These are phyloP conservation scores for Rachicladosporium sp. DNA, from an alignment of 2,329 filamentous ascomycete species.

Conservation along the genomic window DNA sequence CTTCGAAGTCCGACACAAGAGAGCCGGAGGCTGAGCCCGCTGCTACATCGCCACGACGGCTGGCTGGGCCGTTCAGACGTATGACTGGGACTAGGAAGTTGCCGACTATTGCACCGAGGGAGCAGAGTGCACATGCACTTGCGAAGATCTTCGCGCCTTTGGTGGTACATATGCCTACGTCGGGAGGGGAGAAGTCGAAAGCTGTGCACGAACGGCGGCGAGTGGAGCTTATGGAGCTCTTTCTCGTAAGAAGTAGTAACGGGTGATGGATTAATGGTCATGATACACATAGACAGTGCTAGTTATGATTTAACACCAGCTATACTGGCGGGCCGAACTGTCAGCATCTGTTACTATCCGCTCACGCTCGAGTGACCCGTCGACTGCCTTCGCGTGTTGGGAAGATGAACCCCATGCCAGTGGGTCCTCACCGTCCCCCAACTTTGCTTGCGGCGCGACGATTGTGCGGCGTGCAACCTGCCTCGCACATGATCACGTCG, in stretches of 20 bases:
- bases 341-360: too few relatives aligned
- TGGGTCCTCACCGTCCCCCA: too few relatives aligned
- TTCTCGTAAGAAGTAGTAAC: conserved; percentile 35
- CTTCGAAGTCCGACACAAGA: conserved; percentile 23
- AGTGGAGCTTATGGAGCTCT: conserved; percentile 56
- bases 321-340: too few relatives aligned
- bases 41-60: conserved; percentile 24
- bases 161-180: conserved; percentile 43
- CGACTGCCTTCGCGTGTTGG: background rate
- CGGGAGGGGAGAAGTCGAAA: conserved; percentile 44
- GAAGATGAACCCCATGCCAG: too few relatives aligned
- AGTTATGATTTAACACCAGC: too few relatives aligned
- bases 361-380: too few relatives aligned
- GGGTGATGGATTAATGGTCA: background rate
- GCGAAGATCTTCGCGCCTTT: conserved; percentile 53
- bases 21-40: conserved; percentile 12
- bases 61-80: conserved; percentile 18
- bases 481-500: too few relatives aligned
- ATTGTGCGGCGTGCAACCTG: too few relatives aligned
- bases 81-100: conserved; percentile 31
- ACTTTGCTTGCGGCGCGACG: too few relatives aligned
- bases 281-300: too few relatives aligned
- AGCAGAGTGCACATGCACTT: conserved; percentile 46
- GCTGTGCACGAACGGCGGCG: conserved; percentile 51
- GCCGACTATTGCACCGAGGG: conserved; percentile 40